Evolutionary conservation across 1,284 basidiomycete genomes (phyloP), one percentile per base, ranked within the genome.

Genomic region (Dichomitus squalens): DNA sequence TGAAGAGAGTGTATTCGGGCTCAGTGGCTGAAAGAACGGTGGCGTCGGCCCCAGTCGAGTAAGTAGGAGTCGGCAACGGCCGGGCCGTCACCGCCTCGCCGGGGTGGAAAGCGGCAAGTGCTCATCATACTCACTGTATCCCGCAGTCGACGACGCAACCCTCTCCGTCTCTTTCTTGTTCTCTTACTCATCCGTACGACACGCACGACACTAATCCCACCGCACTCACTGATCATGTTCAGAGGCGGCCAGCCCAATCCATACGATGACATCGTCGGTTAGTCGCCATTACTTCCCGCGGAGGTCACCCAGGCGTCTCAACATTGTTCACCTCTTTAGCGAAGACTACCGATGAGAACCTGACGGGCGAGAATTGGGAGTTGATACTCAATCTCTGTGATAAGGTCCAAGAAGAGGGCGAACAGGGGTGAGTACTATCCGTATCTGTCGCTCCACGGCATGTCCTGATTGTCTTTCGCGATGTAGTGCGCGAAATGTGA

Each of bases 341-440:
- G 67, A 95, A 96, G 77, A 93, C 96, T 27, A 98, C 96, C 16
- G 93, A 96, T 72, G 96, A 98, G 82, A 95, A 94, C 73, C 79
- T 96, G 55, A 96, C 95, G 1, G 82, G 84, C 57, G 96, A 98
- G 77, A 93, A 98, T 73, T 99, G 96, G 96, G 95, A 96, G 73
- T 79, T 95, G 58, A 95, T 97, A 62, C 75, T 98, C 51, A 94
- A 93, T 68, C 77, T 99, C n/a, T 98, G 95, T 70, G 97, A 99
- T 77, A 97, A 97, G 76, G 94, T 99, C 4, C 80, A 84, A 11
- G 93, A 95, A 11, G 95, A 98, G 61, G 91, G 92, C 5, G 84
- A 88, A 67, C 74, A 82, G 57, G 94, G 94, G 94, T 95, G 64
- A 57, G 82, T 74, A 40, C 33, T n/a, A 16, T n/a, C 18, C 36